phyloP scores from a whole-genome alignment of 2,329 filamentous ascomycete species.

The Colletotrichum cordylinicola region DNA sequence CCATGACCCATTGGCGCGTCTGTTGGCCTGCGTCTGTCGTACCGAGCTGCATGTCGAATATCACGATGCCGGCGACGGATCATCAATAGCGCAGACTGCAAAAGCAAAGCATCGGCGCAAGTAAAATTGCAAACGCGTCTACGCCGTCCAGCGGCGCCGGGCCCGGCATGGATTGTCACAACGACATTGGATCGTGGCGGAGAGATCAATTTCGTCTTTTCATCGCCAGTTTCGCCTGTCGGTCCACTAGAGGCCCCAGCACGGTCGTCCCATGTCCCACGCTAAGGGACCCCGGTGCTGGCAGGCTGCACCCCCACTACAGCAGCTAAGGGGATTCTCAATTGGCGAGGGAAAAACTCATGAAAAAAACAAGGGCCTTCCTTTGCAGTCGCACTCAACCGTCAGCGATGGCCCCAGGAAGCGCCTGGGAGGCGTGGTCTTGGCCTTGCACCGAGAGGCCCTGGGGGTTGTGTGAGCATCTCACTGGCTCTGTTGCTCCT shows the following conservation, averaged over 20 bases:
- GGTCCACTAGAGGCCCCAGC: conserved; percentile 14
- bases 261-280: conserved; percentile 15
- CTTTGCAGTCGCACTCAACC: not conserved
- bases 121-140: conserved; percentile 17
- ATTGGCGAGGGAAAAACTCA: not conserved
- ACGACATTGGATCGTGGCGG: conserved; percentile 19
- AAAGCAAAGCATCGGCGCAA: conserved; percentile 11
- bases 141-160: not conserved
- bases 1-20: not conserved
- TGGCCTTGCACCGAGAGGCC: not conserved
- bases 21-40: not conserved
- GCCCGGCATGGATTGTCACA: conserved; percentile 14
- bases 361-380: not conserved
- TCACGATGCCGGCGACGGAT: not conserved
- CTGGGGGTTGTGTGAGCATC: not conserved
- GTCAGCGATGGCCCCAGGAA: not conserved
- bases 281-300: conserved; percentile 1
- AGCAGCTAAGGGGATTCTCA: not conserved
- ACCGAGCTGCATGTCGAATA: not conserved
- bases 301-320: not conserved
- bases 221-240: conserved; percentile 14
- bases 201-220: conserved; percentile 21
- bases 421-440: not conserved
- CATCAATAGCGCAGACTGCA: conserved; percentile 15
- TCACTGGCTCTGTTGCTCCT: conserved; percentile 4